phyloP scores from a whole-genome alignment of 345 rosid species.

The Alliaria petiolata region DNA sequence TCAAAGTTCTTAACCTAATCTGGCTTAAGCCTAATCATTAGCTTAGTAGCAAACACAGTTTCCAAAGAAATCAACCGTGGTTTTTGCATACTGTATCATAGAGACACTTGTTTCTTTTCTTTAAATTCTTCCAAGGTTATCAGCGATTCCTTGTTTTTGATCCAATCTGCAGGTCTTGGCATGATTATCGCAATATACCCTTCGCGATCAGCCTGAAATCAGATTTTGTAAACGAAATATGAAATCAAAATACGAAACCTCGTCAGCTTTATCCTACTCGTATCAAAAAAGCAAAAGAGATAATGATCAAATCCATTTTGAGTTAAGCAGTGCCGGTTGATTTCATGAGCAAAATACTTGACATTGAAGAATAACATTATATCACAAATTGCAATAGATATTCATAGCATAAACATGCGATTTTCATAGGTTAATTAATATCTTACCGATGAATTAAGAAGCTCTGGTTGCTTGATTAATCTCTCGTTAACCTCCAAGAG shows the following conservation, averaged over 20 bases:
- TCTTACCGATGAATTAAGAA: constrained; percentile 69
- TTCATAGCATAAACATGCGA: neutral
- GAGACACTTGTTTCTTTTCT: constrained; percentile 19
- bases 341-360: neutral
- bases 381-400: neutral
- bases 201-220: constrained; percentile 78
- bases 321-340: neutral
- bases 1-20: neutral
- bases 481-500: constrained; percentile 88
- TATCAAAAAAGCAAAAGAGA: neutral
- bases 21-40: neutral
- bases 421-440: neutral
- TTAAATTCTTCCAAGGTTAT: constrained; percentile 59
- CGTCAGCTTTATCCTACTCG: neutral
- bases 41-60: neutral
- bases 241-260: neutral
- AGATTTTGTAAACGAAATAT: neutral
- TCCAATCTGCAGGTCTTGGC: constrained; percentile 90
- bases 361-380: neutral
- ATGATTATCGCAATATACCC: constrained; percentile 86
- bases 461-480: constrained; percentile 61
- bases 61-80: neutral
- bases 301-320: neutral
- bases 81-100: neutral
- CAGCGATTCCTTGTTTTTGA: constrained; percentile 56